These are phyloP conservation scores for Cyberlindnera mississippiensis DNA, from an alignment of 805 yeast species.

Conservation along the genomic window DNA sequence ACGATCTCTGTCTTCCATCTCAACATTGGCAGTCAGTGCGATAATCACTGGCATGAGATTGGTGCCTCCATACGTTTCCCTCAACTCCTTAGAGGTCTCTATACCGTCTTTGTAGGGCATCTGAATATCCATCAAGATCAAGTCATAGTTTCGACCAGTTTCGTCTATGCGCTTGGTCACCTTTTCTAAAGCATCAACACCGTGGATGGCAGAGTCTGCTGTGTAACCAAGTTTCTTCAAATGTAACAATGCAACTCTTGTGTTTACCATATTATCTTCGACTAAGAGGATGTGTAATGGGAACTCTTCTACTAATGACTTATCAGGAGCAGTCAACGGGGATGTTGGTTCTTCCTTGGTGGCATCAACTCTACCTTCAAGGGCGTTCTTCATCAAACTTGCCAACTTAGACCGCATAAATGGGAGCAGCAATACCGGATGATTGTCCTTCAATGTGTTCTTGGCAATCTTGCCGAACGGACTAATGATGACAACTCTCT, in stretches of 20 bases:
- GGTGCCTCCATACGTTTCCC: constrained; percentile 38
- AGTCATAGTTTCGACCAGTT: constrained; percentile 62
- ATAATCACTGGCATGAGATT: constrained; percentile 87
- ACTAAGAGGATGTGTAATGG: constrained; percentile 74
- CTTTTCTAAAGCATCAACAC: constrained; percentile 86
- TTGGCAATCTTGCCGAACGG: constrained; percentile 15
- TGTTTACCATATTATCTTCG: constrained; percentile 89
- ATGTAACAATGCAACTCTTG: constrained; percentile 57
- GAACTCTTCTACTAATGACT: constrained; percentile 8
- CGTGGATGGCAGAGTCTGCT: constrained; percentile 73
- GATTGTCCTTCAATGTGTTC: constrained; percentile 1
- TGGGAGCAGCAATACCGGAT: constrained; percentile 19
- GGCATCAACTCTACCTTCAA: too few relatives aligned
- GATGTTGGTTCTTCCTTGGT: too few relatives aligned
- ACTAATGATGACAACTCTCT: constrained; percentile 12
- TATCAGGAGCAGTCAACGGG: not conserved
- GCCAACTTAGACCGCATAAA: constrained; percentile 14
- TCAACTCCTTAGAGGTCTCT: constrained; percentile 84
- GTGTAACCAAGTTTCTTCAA: constrained; percentile 58
- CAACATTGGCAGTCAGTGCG: constrained; percentile 83
- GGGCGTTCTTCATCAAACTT: not conserved
- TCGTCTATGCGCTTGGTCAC: constrained; percentile 66
- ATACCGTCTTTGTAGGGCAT: constrained; percentile 91
- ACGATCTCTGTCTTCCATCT: constrained; percentile 46
- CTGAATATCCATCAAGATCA: constrained; percentile 94